Evolutionary conservation across 495 filamentous ascomycete genomes (phyloP), one percentile per base, ranked within the genome.

Genomic region (Astrothelium macrocarpum): DNA sequence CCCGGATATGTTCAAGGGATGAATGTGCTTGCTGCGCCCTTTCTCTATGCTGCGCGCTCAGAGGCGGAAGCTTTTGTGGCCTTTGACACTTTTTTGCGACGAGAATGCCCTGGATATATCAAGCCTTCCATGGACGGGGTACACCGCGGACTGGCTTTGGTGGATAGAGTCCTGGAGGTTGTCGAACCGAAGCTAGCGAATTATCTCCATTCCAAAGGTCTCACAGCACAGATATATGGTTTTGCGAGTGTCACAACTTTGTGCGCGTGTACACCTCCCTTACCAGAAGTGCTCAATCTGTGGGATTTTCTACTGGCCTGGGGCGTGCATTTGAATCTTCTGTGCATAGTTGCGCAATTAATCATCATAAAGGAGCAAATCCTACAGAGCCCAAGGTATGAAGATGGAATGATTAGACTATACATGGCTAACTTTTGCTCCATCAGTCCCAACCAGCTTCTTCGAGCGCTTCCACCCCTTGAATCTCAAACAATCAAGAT

Each of bases 241-340:
- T 99, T 99, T 71, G 90, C 94, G 7, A 95, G 90, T 11, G 94
- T 99, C 0, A 79, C 97, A 42, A 99, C 94, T 0, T 80, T 97
- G 20, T 96, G 90, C 71, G 94, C 95, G 34, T 97, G 94, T 69
- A 97, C 95, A 26, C 95, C 95, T n/a, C 95, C 94, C 2, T 74
- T 99, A 39, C 94, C 92, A 0, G 93, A 99, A 71, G 94, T 99
- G 5, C 77, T 98, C 39, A 84, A 87, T 61, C 80, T 97, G n/a
- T 99, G 94, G 94, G 94, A 99, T 73, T 99, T 99, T 68, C 78
- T 97, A 14, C 91, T 99, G 71, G 92, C 94, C 0, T 99, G 96
- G 69, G 94, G 94, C 0, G 82, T 90, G 36, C 95, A 97, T 75
- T 71, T 97, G 56, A 99, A 99, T 68, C 89, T 99, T 59, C 72